Evolutionary conservation across 257 asterid genomes (phyloP).

Genomic region (Catharanthus roseus): DNA sequence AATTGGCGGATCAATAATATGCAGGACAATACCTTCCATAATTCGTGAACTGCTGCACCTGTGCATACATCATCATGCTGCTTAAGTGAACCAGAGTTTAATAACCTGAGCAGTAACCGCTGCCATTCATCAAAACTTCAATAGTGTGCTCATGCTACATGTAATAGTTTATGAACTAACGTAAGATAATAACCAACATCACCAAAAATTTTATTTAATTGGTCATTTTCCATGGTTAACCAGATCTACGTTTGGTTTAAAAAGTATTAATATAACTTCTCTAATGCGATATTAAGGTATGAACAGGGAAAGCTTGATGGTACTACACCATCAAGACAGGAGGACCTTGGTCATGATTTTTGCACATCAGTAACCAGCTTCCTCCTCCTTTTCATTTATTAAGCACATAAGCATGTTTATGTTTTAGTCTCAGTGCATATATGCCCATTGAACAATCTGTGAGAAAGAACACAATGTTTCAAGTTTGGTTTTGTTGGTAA

Average conservation of each 20-base stretch:
- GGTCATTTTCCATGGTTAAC: background rate
- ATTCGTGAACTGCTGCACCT: slow-evolving; percentile 38
- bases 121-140: slow-evolving; percentile 25
- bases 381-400: background rate
- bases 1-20: slow-evolving; percentile 1
- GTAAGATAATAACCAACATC: background rate
- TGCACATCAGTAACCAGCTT: background rate
- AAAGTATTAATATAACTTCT: background rate
- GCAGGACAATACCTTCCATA: slow-evolving; percentile 55
- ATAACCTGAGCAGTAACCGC: slow-evolving; percentile 64
- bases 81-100: slow-evolving; percentile 29
- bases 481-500: background rate
- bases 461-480: background rate
- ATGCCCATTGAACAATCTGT: background rate
- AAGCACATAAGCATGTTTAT: background rate
- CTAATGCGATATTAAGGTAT: background rate
- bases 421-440: background rate
- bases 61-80: slow-evolving; percentile 32
- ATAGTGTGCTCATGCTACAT: slow-evolving; percentile 11
- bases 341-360: background rate
- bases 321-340: background rate
- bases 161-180: background rate
- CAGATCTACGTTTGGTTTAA: background rate
- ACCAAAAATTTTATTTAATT: background rate
- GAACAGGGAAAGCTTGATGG: background rate